Evolutionary conservation across 108 stramenopile species (phyloP), one percentile per base, ranked within the genome.

Genomic region (Conticribra weissflogii): DNA sequence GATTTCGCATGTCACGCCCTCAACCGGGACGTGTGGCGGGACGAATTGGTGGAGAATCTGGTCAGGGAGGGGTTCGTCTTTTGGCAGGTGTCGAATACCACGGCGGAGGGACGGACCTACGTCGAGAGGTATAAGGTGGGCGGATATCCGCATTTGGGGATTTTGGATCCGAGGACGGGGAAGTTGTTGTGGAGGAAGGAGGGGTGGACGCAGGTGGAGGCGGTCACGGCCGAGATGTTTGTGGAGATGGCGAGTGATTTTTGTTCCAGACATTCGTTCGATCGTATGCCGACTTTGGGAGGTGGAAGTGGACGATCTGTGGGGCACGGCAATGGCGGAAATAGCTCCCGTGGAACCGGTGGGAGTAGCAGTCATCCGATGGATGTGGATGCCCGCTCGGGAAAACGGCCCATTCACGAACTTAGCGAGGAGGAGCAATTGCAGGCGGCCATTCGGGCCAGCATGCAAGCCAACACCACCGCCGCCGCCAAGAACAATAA

Each of bases 21-120:
- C 64, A 98, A 98, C 76, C 77, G 96, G n/a, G 97, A 98, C 82
- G 93, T 95, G 8, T 98, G 96, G 96, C 72, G 89, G 32, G 94
- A 97, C 68, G 97, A 98, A 76, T 79, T 97, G 9, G 92, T 97
- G n/a, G 94, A 94, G 74, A 94, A 93, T 66, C 71, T 98, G 19
- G 81, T 98, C 31, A 78, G 92, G 45, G 93, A 92, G 56, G 94
- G 93, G 8, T 98, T 97, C 76, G 71, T 97, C 47, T 92, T 98
- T 71, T 98, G 97, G 97, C 95, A 93, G 67, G 55, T 81, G 61
- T 91, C 91, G 68, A 66, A 12, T 41, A 70, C 74, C 0, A 66
- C 83, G 15, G 50, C 68, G 44, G 90, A 96, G 59, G 97, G 94
- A 45, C 67, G 59, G 55, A 81, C 84, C 0, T 98, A 94, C 83